phyloP scores from a whole-genome alignment of 768 basidiomycete genomes.

The Suillus hirtellus region DNA sequence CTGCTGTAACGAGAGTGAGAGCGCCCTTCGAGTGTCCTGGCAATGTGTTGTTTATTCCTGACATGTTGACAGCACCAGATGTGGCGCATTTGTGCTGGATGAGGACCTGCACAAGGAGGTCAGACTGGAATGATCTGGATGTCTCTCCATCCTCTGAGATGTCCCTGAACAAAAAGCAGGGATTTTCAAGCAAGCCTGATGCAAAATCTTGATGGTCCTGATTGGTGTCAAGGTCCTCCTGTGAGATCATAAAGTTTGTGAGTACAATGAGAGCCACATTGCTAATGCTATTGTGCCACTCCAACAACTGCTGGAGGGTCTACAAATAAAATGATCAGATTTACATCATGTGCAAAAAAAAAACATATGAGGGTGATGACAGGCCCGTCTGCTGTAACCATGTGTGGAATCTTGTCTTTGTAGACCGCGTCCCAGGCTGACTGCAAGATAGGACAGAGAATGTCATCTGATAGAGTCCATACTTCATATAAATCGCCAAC shows the following conservation, averaged over 20 bases:
- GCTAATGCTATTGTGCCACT: neutral
- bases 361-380: neutral
- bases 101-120: neutral
- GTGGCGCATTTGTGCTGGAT: neutral
- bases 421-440: constrained; percentile 13
- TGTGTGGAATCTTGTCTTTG: constrained; percentile 10
- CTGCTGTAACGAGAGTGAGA: constrained; percentile 1
- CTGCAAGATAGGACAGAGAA: constrained; percentile 12
- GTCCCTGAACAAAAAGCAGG: neutral
- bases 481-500: neutral
- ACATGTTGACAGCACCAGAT: neutral
- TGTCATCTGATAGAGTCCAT: constrained; percentile 9
- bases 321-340: neutral
- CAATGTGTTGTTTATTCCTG: neutral
- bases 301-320: neutral
- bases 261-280: neutral
- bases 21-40: neutral
- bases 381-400: constrained; percentile 2
- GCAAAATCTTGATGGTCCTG: neutral
- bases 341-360: neutral
- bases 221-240: neutral
- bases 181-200: neutral
- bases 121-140: neutral
- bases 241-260: neutral
- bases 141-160: neutral